Conservation (phyloP, 352 stramenopile species). For the Globisporangium spinosum region DNA sequence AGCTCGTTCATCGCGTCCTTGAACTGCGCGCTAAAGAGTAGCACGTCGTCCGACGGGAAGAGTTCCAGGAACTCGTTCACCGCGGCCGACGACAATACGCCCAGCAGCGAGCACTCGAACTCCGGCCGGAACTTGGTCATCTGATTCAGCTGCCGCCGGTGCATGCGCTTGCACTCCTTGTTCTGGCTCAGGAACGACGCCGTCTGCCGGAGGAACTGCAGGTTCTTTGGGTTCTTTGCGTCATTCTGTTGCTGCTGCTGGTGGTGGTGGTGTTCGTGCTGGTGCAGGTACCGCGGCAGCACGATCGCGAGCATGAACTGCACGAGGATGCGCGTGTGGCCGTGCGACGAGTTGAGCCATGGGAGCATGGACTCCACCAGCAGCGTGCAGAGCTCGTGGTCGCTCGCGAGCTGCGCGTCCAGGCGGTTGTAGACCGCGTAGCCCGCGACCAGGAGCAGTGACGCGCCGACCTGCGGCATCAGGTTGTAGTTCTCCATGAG, state of each 20-base stretch:
- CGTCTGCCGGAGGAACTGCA: slow-evolving; percentile 50
- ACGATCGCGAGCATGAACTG: slow-evolving; percentile 67
- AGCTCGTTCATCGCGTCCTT: slow-evolving; percentile 63
- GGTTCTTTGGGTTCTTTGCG: slow-evolving; percentile 5
- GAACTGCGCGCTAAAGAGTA: slow-evolving; percentile 55
- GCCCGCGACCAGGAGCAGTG: slow-evolving; percentile 53
- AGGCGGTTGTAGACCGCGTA: slow-evolving; percentile 35
- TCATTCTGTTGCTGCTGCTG: slow-evolving; percentile 1
- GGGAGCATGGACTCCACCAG: slow-evolving; percentile 55
- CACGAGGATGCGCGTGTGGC: slow-evolving; percentile 76
- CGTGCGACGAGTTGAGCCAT: slow-evolving; percentile 77
- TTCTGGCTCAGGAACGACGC: slow-evolving; percentile 70
- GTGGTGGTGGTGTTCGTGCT: slow-evolving; percentile 17
- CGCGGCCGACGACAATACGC: slow-evolving; percentile 50
- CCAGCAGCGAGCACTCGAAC: slow-evolving; percentile 70
- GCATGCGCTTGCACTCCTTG: slow-evolving; percentile 83
- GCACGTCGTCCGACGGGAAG: slow-evolving; percentile 48
- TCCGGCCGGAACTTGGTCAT: slow-evolving; percentile 57
- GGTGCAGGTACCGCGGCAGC: slow-evolving; percentile 60
- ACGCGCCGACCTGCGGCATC: slow-evolving; percentile 66
- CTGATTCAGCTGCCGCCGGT: slow-evolving; percentile 64
- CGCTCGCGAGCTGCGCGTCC: slow-evolving; percentile 21
- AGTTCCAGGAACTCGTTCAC: slow-evolving; percentile 80
- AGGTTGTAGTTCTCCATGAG: slow-evolving; percentile 68
- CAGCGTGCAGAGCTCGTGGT: slow-evolving; percentile 19